Conservation (phyloP, 2,329 filamentous ascomycete species). For the Xylariaceae sp. region DNA sequence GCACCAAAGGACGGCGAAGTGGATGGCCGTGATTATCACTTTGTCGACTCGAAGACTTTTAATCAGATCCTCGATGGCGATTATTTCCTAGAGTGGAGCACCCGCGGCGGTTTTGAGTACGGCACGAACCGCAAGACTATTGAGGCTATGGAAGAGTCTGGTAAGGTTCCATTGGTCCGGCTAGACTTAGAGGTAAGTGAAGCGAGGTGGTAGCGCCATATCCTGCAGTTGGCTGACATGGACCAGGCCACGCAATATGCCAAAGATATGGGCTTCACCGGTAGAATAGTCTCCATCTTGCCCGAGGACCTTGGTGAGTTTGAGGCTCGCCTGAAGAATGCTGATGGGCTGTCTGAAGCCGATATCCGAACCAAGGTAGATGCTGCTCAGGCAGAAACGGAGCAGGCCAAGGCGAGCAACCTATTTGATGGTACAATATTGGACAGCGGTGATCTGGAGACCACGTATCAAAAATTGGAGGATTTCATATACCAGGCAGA, state of each 20-base stretch:
- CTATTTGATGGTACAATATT: conserved; percentile 48
- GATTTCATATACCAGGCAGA: conserved; percentile 40
- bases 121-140: conserved; percentile 53
- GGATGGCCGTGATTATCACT: conserved; percentile 49
- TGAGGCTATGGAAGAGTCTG: conserved; percentile 45
- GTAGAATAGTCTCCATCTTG: conserved; percentile 50
- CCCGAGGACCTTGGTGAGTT: conserved; percentile 36
- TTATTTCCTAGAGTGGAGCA: conserved; percentile 53
- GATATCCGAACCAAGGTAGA: conserved; percentile 41
- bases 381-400: conserved; percentile 33
- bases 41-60: conserved; percentile 53
- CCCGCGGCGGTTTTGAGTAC: conserved; percentile 45
- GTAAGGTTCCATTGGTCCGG: conserved; percentile 57
- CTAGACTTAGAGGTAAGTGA: conserved; percentile 48
- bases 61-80: conserved; percentile 56
- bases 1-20: conserved; percentile 44
- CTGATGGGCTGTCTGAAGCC: conserved; percentile 39
- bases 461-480: conserved; percentile 44
- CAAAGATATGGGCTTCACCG: conserved; percentile 52
- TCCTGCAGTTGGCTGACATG: neutral
- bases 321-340: conserved; percentile 37
- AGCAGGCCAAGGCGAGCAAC: conserved; percentile 40
- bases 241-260: conserved; percentile 50
- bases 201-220: neutral
- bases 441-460: conserved; percentile 44